Conservation (phyloP, 2,329 filamentous ascomycete genomes). For the Monilinia fructicola region DNA sequence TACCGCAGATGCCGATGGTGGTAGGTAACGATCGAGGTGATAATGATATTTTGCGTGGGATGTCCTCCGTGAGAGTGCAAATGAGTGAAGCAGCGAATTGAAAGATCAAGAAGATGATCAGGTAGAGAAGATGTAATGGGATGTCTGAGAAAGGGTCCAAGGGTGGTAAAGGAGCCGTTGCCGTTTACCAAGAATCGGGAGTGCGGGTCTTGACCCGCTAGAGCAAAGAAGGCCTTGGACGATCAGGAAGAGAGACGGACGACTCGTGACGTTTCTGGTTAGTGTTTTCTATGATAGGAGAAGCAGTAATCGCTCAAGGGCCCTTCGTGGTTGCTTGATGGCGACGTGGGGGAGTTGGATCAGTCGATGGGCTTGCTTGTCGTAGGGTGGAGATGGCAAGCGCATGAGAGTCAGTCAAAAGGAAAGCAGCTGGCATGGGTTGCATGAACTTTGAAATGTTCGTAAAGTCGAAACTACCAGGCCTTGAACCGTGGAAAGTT, state of each 20-base stretch:
- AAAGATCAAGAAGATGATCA: slow-evolving; percentile 26
- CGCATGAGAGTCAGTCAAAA: slow-evolving; percentile 29
- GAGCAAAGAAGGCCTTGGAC: slow-evolving; percentile 22
- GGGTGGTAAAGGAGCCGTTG: slow-evolving; percentile 23
- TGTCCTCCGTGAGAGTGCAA: slow-evolving; percentile 27
- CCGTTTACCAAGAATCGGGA: slow-evolving; percentile 35
- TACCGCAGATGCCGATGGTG: slow-evolving; percentile 25
- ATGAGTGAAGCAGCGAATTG: slow-evolving; percentile 27
- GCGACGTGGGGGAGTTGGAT: slow-evolving; percentile 18
- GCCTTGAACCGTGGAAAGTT: slow-evolving; percentile 21
- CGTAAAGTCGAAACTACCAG: slow-evolving; percentile 17
- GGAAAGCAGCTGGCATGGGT: slow-evolving; percentile 28
- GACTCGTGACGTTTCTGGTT: slow-evolving; percentile 22
- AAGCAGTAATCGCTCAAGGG: slow-evolving; percentile 13
- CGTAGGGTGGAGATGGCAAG: slow-evolving; percentile 26
- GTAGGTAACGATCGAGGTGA: slow-evolving; percentile 25
- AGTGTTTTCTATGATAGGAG: slow-evolving; percentile 24
- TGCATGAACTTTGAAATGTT: slow-evolving; percentile 31
- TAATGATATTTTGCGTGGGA: slow-evolving; percentile 24
- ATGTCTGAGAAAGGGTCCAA: slow-evolving; percentile 29
- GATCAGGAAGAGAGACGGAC: slow-evolving; percentile 20
- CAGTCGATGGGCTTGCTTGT: slow-evolving; percentile 27
- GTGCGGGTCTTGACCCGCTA: slow-evolving; percentile 35
- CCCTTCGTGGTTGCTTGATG: slow-evolving; percentile 9
- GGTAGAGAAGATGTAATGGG: slow-evolving; percentile 30